Conservation (phyloP, 164 flowering plant species). For the Berberis thunbergii region DNA sequence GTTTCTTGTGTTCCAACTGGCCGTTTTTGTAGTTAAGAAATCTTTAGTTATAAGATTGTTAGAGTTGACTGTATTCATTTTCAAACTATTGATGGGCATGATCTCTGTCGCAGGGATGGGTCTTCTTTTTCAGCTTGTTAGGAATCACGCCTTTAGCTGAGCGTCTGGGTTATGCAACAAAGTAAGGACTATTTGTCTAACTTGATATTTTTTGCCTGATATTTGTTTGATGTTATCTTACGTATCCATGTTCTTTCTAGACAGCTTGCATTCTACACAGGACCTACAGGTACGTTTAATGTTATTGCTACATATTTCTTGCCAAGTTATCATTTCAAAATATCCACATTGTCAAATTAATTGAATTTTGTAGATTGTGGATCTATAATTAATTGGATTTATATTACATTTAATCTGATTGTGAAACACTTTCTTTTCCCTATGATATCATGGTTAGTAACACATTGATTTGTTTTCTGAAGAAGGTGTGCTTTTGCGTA, state of each 20-base stretch:
- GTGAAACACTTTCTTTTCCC: too few species aligned
- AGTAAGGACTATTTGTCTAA: conserved; percentile 24
- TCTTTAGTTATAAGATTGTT: too few species aligned
- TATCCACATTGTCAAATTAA: too few species aligned
- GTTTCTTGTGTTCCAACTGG: too few species aligned
- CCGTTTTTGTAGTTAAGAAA: too few species aligned
- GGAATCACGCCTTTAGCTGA: conserved; percentile 69
- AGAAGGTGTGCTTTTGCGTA: background rate
- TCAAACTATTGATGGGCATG: too few species aligned
- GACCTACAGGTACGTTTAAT: conserved; percentile 50
- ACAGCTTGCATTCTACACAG: conserved; percentile 67
- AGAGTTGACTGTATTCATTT: too few species aligned
- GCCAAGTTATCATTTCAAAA: background rate
- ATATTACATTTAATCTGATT: too few species aligned
- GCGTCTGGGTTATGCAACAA: conserved; percentile 62
- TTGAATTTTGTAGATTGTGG: too few species aligned
- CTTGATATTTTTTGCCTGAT: background rate
- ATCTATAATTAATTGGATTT: too few species aligned
- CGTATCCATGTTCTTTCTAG: conserved; percentile 18
- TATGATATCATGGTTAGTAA: background rate
- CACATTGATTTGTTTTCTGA: background rate
- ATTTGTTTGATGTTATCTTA: background rate
- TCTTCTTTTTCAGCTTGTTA: conserved; percentile 55
- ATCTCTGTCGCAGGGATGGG: conserved; percentile 42
- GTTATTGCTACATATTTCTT: background rate